Evolutionary conservation across 768 basidiomycete species (phyloP).

Genomic region (Suillus occidentalis): DNA sequence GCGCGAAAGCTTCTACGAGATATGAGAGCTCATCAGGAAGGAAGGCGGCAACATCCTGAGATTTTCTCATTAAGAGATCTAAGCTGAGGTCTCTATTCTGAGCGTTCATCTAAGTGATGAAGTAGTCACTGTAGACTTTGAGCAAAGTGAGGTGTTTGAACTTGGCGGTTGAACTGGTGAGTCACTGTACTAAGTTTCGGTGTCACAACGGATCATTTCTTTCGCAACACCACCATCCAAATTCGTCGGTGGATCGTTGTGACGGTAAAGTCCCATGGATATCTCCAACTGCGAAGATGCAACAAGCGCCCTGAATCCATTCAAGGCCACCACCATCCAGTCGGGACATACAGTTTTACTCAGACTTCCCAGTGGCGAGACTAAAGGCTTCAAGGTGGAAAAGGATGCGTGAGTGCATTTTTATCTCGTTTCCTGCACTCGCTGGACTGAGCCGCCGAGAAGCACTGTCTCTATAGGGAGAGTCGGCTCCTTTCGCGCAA

Average conservation of each 20-base stretch:
- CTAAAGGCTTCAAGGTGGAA: conserved; percentile 73
- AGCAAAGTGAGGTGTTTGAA: background rate
- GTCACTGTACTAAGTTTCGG: background rate
- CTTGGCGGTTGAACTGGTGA: background rate
- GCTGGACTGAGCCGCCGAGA: conserved; percentile 7
- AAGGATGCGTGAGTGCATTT: conserved; percentile 59
- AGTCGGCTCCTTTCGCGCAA: conserved; percentile 78
- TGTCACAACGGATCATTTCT: conserved; percentile 3
- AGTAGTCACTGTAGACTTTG: background rate
- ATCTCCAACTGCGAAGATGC: conserved; percentile 20
- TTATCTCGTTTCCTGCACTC: conserved; percentile 6
- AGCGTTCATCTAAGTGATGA: background rate
- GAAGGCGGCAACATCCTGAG: conserved; percentile 36
- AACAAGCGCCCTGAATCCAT: conserved; percentile 7
- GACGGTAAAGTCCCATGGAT: background rate
- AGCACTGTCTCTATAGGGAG: conserved; percentile 80
- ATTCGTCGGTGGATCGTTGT: background rate
- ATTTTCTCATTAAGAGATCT: conserved; percentile 33
- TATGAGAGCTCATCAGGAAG: conserved; percentile 56
- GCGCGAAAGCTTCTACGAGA: conserved; percentile 52
- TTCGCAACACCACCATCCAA: conserved; percentile 1
- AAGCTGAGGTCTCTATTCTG: conserved; percentile 14
- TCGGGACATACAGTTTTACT: conserved; percentile 79
- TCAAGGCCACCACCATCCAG: conserved; percentile 44
- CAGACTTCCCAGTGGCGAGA: conserved; percentile 74